Base-by-base conservation (phyloP, 495 filamentous ascomycete genomes). In the Daldinia decipiens region DNA sequence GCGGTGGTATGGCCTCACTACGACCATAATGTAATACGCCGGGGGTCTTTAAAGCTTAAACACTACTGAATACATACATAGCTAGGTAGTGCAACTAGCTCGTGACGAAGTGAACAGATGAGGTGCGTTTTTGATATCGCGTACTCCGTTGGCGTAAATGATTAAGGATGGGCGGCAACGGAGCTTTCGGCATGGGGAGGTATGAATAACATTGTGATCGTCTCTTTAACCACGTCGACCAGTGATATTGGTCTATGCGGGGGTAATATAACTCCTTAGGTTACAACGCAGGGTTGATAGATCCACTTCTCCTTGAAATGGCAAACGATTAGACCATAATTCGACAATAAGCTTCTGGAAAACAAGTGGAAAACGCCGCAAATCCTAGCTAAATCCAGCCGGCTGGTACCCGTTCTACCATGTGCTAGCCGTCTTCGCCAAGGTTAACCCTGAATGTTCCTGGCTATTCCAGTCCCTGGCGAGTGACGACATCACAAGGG, bases 151-250 rank as follows among this genome's bases (percentile, higher is more conserved):
- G 56, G 24, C 45, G 17, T 47, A 24, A 19, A 47, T 47, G 12
- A 36, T 36, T 34, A 55, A 59, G 53, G 11, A 43, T 59, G 36
- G 13, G 39, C n/a, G 7, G 19, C 26, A 70, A 19, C 54, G 38
- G 56, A 50, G 15, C 27, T 57, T 59, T 60, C 29, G 34, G 57
- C 47, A 65, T 68, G 51, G 54, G 24, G 55, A 5, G 12, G n/a
- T 51, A 47, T 31, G 61, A 54, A 51, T 68, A 65, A 73, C 65
- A 73, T 73, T 73, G 52, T 31, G 70, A 73, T 73, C 70, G 61
- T 24, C 70, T 53, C 34, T 43, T 38, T 26, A 59, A 65, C 65
- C 65, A 58, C 21, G 26, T 19, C 39, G 19, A 12, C 29, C 29
- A 24, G 43, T 47, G 43, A 19, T 24, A 47, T 47, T 52, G 26